These are phyloP conservation scores for Aspergillus hiratsukae DNA, from an alignment of 2,329 filamentous ascomycete species.

Conservation along the genomic window DNA sequence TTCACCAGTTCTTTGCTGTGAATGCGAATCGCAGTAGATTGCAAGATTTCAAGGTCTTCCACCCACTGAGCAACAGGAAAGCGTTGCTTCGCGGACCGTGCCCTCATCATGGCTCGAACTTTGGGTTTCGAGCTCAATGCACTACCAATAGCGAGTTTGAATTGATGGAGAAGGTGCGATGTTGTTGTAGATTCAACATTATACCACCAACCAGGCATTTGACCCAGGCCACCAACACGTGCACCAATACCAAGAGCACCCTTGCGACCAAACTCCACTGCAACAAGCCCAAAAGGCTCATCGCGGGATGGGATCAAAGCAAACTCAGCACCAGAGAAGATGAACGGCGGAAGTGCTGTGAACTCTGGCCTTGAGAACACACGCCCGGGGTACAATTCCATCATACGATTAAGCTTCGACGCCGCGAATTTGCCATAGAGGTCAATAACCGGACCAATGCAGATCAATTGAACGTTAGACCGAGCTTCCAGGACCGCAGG, in stretches of 20 bases:
- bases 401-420: slow-evolving; percentile 59
- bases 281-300: slow-evolving; percentile 65
- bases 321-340: slow-evolving; percentile 65
- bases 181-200: slow-evolving; percentile 63
- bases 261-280: slow-evolving; percentile 65
- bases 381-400: slow-evolving; percentile 61
- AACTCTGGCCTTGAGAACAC: slow-evolving; percentile 67
- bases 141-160: slow-evolving; percentile 59
- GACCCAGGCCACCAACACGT: slow-evolving; percentile 62
- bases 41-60: slow-evolving; percentile 59
- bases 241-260: slow-evolving; percentile 64
- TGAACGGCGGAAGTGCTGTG: slow-evolving; percentile 61
- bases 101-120: slow-evolving; percentile 59
- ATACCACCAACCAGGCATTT: slow-evolving; percentile 70
- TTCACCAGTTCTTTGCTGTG: slow-evolving; percentile 44
- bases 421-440: slow-evolving; percentile 65
- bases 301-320: slow-evolving; percentile 65
- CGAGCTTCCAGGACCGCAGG: slow-evolving; percentile 58
- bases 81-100: slow-evolving; percentile 59
- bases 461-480: slow-evolving; percentile 58
- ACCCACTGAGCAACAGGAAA: slow-evolving; percentile 66
- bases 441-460: slow-evolving; percentile 62
- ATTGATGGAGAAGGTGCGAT: slow-evolving; percentile 60
- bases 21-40: slow-evolving; percentile 56
- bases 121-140: slow-evolving; percentile 55